These are phyloP conservation scores for Claviceps humidiphila DNA, from an alignment of 2,329 filamentous ascomycete genomes.

Conservation along the genomic window DNA sequence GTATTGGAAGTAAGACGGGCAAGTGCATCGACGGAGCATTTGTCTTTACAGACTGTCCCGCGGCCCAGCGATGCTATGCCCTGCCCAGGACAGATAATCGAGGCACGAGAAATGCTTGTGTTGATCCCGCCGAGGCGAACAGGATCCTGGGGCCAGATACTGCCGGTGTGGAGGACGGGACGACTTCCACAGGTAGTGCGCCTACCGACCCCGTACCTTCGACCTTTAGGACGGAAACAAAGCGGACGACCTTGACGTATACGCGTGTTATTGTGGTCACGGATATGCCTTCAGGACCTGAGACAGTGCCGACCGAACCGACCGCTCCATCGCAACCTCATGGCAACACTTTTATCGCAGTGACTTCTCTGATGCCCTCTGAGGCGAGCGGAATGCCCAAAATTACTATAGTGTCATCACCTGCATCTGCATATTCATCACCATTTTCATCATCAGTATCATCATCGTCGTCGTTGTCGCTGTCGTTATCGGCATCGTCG, in stretches of 20 bases:
- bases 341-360: neutral
- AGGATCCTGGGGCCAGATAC: constrained; percentile 26
- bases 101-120: constrained; percentile 38
- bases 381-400: neutral
- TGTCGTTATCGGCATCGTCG: neutral
- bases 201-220: neutral
- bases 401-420: neutral
- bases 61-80: constrained; percentile 33
- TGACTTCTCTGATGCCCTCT: neutral
- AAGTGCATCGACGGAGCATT: constrained; percentile 32
- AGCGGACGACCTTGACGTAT: neutral
- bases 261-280: constrained; percentile 2
- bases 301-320: neutral
- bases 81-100: constrained; percentile 36
- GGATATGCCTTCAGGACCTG: neutral
- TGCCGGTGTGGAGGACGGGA: neutral
- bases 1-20: constrained; percentile 36
- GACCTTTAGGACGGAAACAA: constrained; percentile 1
- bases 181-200: constrained; percentile 1
- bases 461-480: neutral
- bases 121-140: constrained; percentile 25
- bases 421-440: neutral
- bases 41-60: constrained; percentile 24
- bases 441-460: neutral
- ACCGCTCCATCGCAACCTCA: neutral